Evolutionary conservation across 2,329 filamentous ascomycete species (phyloP).

Genomic region (Pseudogymnoascus sp.): DNA sequence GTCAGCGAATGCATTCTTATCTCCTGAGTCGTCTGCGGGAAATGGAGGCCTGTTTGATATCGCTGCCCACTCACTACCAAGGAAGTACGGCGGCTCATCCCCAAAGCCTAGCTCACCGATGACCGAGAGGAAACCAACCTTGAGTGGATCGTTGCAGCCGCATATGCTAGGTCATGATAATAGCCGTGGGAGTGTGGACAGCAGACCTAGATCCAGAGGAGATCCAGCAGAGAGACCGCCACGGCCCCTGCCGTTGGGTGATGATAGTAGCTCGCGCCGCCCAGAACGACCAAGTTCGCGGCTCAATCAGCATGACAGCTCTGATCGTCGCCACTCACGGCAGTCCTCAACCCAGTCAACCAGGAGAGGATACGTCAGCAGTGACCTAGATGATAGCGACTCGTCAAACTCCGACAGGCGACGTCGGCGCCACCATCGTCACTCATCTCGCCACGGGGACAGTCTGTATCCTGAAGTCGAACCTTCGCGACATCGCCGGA

Average conservation of each 20-base stretch:
- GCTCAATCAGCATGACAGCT: conserved; percentile 17
- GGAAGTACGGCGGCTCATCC: background rate
- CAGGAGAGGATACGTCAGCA: conserved; percentile 7
- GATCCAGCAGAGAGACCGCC: conserved; percentile 23
- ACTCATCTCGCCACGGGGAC: conserved; percentile 13
- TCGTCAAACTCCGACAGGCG: conserved; percentile 26
- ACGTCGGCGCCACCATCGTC: conserved; percentile 16
- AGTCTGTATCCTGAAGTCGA: conserved; percentile 19
- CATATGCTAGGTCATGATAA: conserved; percentile 20
- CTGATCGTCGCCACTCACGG: conserved; percentile 20
- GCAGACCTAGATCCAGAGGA: conserved; percentile 17
- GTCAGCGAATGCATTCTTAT: conserved; percentile 1
- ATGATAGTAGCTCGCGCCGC: conserved; percentile 21
- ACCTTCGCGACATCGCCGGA: conserved; percentile 18
- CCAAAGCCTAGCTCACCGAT: background rate
- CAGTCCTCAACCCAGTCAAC: conserved; percentile 21
- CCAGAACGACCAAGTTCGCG: conserved; percentile 20
- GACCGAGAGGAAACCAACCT: background rate
- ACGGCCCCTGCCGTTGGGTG: conserved; percentile 23
- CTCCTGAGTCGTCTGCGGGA: background rate
- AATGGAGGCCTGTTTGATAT: background rate
- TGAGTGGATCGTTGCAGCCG: conserved; percentile 14
- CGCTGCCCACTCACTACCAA: background rate
- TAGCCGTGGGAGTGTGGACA: conserved; percentile 20
- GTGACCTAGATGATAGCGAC: conserved; percentile 26